Evolutionary conservation across 2,329 filamentous ascomycete genomes (phyloP), one percentile per base, ranked within the genome.

Genomic region (Arachnomyces sp.): DNA sequence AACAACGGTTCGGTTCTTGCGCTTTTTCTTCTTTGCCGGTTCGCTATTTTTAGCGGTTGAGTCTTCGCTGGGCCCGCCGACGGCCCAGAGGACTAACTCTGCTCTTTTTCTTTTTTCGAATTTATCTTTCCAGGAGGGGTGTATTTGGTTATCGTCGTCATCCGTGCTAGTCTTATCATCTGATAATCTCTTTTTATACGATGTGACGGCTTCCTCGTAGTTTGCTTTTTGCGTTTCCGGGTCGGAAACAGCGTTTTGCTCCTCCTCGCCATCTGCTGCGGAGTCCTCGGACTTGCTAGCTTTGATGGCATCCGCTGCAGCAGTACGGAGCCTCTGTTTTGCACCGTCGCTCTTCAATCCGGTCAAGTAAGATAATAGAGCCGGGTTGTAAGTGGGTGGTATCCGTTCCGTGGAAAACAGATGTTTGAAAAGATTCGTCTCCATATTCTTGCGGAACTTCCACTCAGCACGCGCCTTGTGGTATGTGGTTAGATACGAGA

Each of bases 361-460:
- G 43, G 75, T 71, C 48, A 95, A 77, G 65, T 95, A 96, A 38
- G 78, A 73, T 56, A 83, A 77, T 31, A 95, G 78, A 15, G 79
- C 72, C 34, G 75, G 66, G 43, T 86, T 80, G 63, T 90, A 77
- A 44, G 74, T 67, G 12, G 80, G 66, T 1, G 88, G 86, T 32
- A 95, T 76, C 32, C 77, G 75, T 52, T 80, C 76, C 48, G 79
- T 66, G 50, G 85, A 80, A 58, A 93, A 86, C 34, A 84, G 67
- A 67, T 93, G 80, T 61, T 92, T 90, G 57, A 95, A 77, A 9
- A 95, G 71, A 51, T 86, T 78, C 39, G 82, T 86, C 63, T 95
- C 89, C 57, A 87, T 80, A 52, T 87, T 89, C 68, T 95, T 95
- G 69, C 93, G 94, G 71, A 95, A 96, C 63, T 95, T 95, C 90